These are phyloP conservation scores for Blastobotrys mokoenaii DNA, from an alignment of 805 yeast genomes.

Conservation along the genomic window DNA sequence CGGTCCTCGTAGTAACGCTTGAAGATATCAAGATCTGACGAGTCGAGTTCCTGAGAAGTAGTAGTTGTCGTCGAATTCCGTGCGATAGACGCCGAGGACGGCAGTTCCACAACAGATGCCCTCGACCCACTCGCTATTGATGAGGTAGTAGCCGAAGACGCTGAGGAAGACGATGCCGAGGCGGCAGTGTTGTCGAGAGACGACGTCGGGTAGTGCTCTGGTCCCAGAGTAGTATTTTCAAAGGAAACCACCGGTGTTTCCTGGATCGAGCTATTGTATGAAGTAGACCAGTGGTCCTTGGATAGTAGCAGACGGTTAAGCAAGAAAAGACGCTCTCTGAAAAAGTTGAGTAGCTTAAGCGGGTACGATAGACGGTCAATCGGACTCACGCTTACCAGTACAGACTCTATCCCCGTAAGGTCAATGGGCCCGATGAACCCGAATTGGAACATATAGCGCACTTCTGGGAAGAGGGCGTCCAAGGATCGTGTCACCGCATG, in stretches of 20 bases:
- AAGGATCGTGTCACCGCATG: slow-evolving; percentile 29
- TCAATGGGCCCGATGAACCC: slow-evolving; percentile 33
- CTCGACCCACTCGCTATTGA: neutral
- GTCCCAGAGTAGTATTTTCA: slow-evolving; percentile 11
- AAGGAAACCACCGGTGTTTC: slow-evolving; percentile 26
- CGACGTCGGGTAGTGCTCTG: slow-evolving; percentile 14
- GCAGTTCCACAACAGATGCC: neutral
- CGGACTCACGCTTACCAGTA: slow-evolving; percentile 7
- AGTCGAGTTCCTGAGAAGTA: neutral
- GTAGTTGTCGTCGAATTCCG: neutral
- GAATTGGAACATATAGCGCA: slow-evolving; percentile 29
- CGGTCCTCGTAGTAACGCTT: slow-evolving; percentile 18
- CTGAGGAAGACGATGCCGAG: slow-evolving; percentile 3
- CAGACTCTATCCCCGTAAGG: slow-evolving; percentile 21
- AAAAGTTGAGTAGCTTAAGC: slow-evolving; percentile 23
- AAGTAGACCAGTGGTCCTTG: slow-evolving; percentile 15
- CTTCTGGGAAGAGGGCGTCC: slow-evolving; percentile 32
- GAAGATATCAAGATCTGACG: slow-evolving; percentile 12
- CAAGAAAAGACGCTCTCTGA: slow-evolving; percentile 21
- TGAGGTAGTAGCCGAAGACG: slow-evolving; percentile 3
- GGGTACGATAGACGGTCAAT: slow-evolving; percentile 20
- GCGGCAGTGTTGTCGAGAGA: slow-evolving; percentile 1
- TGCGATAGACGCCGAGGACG: too few relatives aligned
- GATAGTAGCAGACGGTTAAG: slow-evolving; percentile 16
- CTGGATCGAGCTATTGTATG: slow-evolving; percentile 12